Conservation (phyloP, 1,139 yeast species). For the Sugiyamaella sp. region DNA sequence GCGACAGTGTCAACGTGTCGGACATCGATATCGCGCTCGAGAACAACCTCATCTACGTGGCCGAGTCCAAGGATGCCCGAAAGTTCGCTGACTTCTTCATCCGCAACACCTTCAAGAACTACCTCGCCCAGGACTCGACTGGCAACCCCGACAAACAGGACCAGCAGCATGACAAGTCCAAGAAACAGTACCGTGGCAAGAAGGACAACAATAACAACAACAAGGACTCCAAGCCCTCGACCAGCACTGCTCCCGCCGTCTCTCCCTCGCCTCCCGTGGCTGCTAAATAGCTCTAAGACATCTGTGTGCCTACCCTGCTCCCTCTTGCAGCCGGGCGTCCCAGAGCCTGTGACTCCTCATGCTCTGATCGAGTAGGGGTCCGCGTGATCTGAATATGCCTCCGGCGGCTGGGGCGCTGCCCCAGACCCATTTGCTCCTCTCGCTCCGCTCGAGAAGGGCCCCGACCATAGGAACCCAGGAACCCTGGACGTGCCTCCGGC, state of each 20-base stretch:
- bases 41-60: conserved; percentile 48
- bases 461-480: not conserved
- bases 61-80: conserved; percentile 50
- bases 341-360: not conserved
- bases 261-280: conserved; percentile 11
- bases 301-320: not conserved
- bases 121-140: conserved; percentile 48
- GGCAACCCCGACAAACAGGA: conserved; percentile 40
- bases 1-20: conserved; percentile 46
- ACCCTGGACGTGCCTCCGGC: no score
- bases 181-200: conserved; percentile 19
- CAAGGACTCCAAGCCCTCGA: not conserved
- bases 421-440: not conserved
- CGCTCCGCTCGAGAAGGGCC: not conserved
- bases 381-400: no score
- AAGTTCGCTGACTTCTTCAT: conserved; percentile 55
- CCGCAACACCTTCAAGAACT: conserved; percentile 50
- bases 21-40: conserved; percentile 50
- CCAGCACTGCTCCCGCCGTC: not conserved
- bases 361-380: no score
- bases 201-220: conserved; percentile 9
- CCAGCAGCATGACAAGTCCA: conserved; percentile 25
- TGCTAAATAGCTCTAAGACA: conserved; percentile 8
- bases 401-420: not conserved
- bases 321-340: not conserved